phyloP scores from a whole-genome alignment of 2,329 filamentous ascomycete genomes.

The Aschersonia sp. region DNA sequence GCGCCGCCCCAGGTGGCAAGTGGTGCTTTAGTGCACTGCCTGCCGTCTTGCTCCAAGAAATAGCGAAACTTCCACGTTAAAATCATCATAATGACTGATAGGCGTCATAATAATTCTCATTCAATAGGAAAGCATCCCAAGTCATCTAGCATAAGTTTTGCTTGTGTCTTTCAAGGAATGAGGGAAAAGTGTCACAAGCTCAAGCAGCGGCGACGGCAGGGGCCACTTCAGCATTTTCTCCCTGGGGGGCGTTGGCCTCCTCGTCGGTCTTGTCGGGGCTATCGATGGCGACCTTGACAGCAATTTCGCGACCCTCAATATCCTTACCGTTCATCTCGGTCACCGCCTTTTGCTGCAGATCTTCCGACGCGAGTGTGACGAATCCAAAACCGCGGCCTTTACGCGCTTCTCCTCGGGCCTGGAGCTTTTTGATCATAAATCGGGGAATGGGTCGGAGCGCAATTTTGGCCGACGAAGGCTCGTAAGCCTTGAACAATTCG shows the following conservation, averaged over 20 bases:
- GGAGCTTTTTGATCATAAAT: conserved; percentile 99
- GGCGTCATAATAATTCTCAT: conserved; percentile 22
- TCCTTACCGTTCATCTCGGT: conserved; percentile 98
- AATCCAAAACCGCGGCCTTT: conserved; percentile 99
- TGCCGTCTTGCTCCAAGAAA: not conserved
- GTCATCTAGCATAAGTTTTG: conserved; percentile 10
- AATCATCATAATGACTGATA: conserved; percentile 15
- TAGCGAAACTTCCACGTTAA: not conserved
- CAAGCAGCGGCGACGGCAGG: conserved; percentile 18
- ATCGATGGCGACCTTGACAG: conserved; percentile 99
- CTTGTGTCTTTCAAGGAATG: conserved; percentile 1
- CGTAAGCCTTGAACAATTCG: conserved; percentile 88
- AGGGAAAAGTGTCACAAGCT: conserved; percentile 4
- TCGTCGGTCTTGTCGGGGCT: conserved; percentile 93
- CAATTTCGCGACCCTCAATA: conserved; percentile 96
- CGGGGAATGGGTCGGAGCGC: conserved; percentile 94
- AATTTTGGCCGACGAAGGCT: conserved; percentile 92
- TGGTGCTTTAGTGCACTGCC: too few species aligned
- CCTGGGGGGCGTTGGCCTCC: conserved; percentile 51
- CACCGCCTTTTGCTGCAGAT: conserved; percentile 94
- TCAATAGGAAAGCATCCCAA: conserved; percentile 12
- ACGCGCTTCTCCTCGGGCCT: conserved; percentile 91
- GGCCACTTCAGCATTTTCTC: conserved; percentile 19
- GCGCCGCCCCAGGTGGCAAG: not conserved
- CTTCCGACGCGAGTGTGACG: conserved; percentile 88